Percentiles rank a stretch among this genome's conserved stretches.
These are phyloP conservation scores for Melanopsichium pennsylvanicum DNA, from an alignment of 1,284 basidiomycete species.

Conservation along the genomic window DNA sequence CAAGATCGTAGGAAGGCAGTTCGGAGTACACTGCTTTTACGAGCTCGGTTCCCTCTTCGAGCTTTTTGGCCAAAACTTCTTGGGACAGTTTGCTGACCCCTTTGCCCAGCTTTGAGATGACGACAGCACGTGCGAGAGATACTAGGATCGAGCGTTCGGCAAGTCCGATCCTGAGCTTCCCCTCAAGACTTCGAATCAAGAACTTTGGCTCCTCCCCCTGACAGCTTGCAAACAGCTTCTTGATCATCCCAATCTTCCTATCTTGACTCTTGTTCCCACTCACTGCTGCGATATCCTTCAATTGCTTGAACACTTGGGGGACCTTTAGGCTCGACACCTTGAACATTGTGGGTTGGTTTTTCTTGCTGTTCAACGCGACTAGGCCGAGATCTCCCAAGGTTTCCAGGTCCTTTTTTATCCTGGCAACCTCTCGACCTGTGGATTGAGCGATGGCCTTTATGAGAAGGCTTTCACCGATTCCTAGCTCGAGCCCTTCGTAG, in stretches of 20 bases:
- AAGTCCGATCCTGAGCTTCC: constrained; percentile 95
- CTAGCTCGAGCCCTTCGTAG: constrained; percentile 93
- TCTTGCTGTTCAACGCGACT: constrained; percentile 92
- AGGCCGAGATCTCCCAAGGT: constrained; percentile 93
- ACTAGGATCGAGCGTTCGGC: constrained; percentile 81
- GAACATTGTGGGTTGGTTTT: constrained; percentile 92
- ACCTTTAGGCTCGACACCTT: constrained; percentile 90
- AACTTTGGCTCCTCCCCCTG: constrained; percentile 90
- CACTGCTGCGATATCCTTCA: constrained; percentile 71
- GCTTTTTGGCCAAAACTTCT: constrained; percentile 76
- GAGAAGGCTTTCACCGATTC: constrained; percentile 92
- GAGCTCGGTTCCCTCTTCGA: constrained; percentile 81
- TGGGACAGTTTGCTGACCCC: constrained; percentile 71
- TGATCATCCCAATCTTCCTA: constrained; percentile 92
- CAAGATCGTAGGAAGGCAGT: constrained; percentile 88
- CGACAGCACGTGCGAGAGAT: constrained; percentile 57
- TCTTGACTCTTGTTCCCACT: constrained; percentile 73
- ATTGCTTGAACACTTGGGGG: constrained; percentile 72
- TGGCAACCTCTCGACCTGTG: constrained; percentile 81
- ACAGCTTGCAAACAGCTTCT: constrained; percentile 90
- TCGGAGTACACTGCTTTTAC: constrained; percentile 96
- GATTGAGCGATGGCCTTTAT: constrained; percentile 96
- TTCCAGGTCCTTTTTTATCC: constrained; percentile 91
- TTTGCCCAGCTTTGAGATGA: constrained; percentile 61
- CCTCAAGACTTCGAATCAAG: constrained; percentile 92